These are phyloP conservation scores for Pythium dissotocum DNA, from an alignment of 352 stramenopile genomes.

Conservation along the genomic window DNA sequence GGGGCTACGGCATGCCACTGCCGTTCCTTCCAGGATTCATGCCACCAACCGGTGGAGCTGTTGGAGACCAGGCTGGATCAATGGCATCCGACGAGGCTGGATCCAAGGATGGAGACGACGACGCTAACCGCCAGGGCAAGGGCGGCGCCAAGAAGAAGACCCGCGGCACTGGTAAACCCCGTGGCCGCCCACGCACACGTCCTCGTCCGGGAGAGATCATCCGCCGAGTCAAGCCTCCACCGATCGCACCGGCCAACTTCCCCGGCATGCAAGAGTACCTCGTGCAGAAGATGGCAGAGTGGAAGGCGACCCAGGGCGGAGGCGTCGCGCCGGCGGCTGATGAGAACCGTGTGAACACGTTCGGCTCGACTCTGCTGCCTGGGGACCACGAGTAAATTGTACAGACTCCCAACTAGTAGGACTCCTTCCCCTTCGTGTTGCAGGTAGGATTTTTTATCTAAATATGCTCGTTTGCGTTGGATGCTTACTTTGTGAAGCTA, in stretches of 20 bases:
- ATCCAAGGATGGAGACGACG: conserved; percentile 32
- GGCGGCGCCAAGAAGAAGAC: conserved; percentile 70
- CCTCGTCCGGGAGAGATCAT: conserved; percentile 77
- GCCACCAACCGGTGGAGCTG: conserved; percentile 34
- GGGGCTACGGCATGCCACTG: conserved; percentile 59
- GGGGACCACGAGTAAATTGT: conserved; percentile 50
- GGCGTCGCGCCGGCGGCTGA: conserved; percentile 45
- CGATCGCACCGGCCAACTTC: conserved; percentile 76
- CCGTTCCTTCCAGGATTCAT: conserved; percentile 52
- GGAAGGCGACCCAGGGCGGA: conserved; percentile 41
- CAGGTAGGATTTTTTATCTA: conserved; percentile 21
- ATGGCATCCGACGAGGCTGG: conserved; percentile 27
- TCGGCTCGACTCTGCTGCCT: conserved; percentile 49
- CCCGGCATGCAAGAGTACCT: conserved; percentile 80
- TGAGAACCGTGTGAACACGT: conserved; percentile 43
- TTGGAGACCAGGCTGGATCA: conserved; percentile 26
- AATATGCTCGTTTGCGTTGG: conserved; percentile 26
- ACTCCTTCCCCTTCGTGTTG: not conserved
- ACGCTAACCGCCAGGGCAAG: conserved; percentile 36
- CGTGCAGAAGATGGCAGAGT: conserved; percentile 52
- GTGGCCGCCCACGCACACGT: conserved; percentile 67
- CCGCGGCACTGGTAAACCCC: conserved; percentile 67
- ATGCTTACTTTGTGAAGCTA: not conserved
- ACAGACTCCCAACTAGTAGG: not conserved
- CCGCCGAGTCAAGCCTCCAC: conserved; percentile 61